phyloP scores from a whole-genome alignment of 169 alveolate species.

The Plasmodium blacklocki region DNA sequence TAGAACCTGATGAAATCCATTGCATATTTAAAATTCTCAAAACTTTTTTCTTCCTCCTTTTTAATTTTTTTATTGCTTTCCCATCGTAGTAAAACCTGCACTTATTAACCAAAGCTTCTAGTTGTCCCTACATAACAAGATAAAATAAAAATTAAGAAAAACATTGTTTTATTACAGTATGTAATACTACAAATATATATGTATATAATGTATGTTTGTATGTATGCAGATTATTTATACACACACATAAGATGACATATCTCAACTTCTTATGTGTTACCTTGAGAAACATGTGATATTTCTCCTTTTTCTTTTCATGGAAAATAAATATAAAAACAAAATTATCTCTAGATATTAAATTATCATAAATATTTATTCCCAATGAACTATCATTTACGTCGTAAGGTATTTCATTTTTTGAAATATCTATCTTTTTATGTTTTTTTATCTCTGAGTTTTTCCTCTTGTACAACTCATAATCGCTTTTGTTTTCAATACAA shows the following conservation, averaged over 20 bases:
- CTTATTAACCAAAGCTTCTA: conserved; percentile 55
- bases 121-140: conserved; percentile 30
- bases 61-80: conserved; percentile 25
- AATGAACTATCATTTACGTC: conserved; percentile 16
- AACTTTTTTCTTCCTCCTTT: conserved; percentile 41
- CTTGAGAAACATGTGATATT: conserved; percentile 64
- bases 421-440: conserved; percentile 1
- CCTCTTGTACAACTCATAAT: conserved; percentile 40
- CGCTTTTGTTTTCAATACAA: conserved; percentile 70
- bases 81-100: conserved; percentile 72
- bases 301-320: conserved; percentile 49
- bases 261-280: conserved; percentile 1
- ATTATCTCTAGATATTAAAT: conserved; percentile 44
- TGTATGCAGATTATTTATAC: neutral
- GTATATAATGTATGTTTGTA: too few relatives aligned
- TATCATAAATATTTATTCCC: conserved; percentile 60
- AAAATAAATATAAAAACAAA: conserved; percentile 56
- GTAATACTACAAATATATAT: neutral
- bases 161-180: neutral
- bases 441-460: conserved; percentile 22
- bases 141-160: neutral
- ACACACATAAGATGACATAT: neutral
- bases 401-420: conserved; percentile 30
- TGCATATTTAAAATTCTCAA: conserved; percentile 46
- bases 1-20: conserved; percentile 58